Conservation (phyloP, 192 early-diverging fungal genomes). For the Entomortierella lignicola region DNA sequence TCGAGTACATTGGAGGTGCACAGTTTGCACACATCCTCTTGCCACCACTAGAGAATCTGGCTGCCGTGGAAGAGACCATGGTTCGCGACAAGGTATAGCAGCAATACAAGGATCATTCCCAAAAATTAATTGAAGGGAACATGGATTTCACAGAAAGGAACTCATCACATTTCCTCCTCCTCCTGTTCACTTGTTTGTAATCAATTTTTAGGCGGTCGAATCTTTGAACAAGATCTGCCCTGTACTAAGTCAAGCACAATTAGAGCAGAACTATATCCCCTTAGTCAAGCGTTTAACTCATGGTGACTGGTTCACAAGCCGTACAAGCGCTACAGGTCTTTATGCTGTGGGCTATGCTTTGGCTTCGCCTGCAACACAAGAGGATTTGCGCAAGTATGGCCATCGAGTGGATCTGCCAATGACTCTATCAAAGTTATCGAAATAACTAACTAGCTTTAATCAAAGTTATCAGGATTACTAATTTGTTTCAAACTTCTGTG, state of each 20-base stretch:
- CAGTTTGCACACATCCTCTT: slow-evolving; percentile 87
- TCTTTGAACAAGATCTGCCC: slow-evolving; percentile 88
- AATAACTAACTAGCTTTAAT: too few species aligned
- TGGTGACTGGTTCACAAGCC: slow-evolving; percentile 99
- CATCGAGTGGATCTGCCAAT: not conserved
- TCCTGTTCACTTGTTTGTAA: slow-evolving; percentile 7
- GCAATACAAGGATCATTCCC: too few species aligned
- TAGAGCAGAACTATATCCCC: slow-evolving; percentile 92
- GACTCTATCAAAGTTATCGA: not conserved
- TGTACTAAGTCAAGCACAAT: slow-evolving; percentile 77
- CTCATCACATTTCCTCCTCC: slow-evolving; percentile 5
- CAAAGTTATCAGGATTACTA: not conserved
- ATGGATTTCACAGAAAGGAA: not conserved
- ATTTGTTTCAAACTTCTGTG: not conserved
- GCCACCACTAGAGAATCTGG: slow-evolving; percentile 92
- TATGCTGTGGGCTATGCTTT: slow-evolving; percentile 87
- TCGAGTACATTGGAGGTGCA: slow-evolving; percentile 92
- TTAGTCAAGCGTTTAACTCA: slow-evolving; percentile 90
- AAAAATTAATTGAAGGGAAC: not conserved
- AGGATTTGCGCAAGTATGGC: slow-evolving; percentile 82
- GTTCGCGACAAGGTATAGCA: slow-evolving; percentile 91
- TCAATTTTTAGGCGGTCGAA: slow-evolving; percentile 83
- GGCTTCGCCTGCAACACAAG: slow-evolving; percentile 77
- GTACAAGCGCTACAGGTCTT: slow-evolving; percentile 94
- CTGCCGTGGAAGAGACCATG: slow-evolving; percentile 97